These are phyloP conservation scores for Hypomyces perniciosus DNA, from an alignment of 2,329 filamentous ascomycete species.

Conservation along the genomic window DNA sequence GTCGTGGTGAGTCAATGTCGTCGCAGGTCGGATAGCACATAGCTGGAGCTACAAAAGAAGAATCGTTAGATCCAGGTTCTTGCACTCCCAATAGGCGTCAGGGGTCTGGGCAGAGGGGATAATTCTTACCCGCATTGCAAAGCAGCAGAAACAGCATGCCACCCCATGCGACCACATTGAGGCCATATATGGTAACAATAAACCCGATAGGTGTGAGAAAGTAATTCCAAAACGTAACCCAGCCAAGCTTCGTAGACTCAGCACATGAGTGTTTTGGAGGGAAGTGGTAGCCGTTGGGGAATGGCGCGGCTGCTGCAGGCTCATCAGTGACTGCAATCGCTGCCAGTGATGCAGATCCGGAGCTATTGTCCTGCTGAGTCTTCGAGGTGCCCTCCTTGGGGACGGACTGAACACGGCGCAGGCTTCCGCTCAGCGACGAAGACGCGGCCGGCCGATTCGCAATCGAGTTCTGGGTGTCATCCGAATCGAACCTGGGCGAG, in stretches of 20 bases:
- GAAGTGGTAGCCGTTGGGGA: slow-evolving; percentile 61
- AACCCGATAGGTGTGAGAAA: slow-evolving; percentile 70
- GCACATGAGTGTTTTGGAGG: slow-evolving; percentile 55
- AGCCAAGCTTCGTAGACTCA: slow-evolving; percentile 51
- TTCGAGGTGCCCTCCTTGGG: slow-evolving; percentile 2
- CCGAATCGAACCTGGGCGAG: too few species aligned
- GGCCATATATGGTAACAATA: slow-evolving; percentile 68
- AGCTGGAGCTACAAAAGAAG: slow-evolving; percentile 42
- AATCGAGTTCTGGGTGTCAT: too few species aligned
- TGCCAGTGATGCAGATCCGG: neutral
- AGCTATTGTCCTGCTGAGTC: slow-evolving; percentile 12
- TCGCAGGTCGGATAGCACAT: slow-evolving; percentile 69
- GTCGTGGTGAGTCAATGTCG: slow-evolving; percentile 66
- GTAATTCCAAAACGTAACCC: slow-evolving; percentile 64
- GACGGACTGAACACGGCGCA: slow-evolving; percentile 22
- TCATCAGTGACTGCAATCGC: neutral
- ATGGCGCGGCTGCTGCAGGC: slow-evolving; percentile 33
- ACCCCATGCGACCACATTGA: slow-evolving; percentile 84
- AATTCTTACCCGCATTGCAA: slow-evolving; percentile 51
- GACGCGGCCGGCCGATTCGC: slow-evolving; percentile 24
- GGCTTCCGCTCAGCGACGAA: slow-evolving; percentile 26
- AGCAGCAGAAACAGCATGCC: slow-evolving; percentile 86
- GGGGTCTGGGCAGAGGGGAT: neutral
- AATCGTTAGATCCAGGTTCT: neutral
- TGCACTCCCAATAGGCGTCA: too few species aligned